phyloP scores from a whole-genome alignment of 768 basidiomycete species.

The Amanita molliuscula region DNA sequence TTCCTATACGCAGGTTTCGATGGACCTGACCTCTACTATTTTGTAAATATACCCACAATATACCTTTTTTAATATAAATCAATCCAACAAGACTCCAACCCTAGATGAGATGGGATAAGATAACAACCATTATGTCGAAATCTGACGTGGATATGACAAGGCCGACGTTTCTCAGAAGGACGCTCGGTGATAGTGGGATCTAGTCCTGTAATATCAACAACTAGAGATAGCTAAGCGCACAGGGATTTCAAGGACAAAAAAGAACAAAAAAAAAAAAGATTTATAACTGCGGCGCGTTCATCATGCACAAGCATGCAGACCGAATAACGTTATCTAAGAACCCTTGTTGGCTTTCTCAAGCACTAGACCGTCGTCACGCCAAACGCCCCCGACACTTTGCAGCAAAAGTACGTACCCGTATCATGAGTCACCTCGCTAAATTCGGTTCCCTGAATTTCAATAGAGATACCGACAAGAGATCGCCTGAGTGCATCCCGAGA shows the following conservation, averaged over 20 bases:
- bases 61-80: neutral
- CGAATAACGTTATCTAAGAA: neutral
- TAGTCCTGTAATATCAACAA: neutral
- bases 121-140: neutral
- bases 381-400: neutral
- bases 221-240: neutral
- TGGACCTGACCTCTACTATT: neutral
- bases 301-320: neutral
- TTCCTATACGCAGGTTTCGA: neutral
- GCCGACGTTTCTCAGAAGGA: neutral
- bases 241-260: neutral
- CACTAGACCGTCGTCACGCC: neutral
- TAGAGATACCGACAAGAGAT: slow-evolving; percentile 61
- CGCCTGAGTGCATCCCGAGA: slow-evolving; percentile 75
- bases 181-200: neutral
- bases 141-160: neutral
- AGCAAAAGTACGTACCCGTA: slow-evolving; percentile 36
- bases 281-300: neutral
- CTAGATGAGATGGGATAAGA: neutral
- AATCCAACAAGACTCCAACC: neutral
- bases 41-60: neutral
- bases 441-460: slow-evolving; percentile 85
- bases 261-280: neutral
- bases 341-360: slow-evolving; percentile 3
- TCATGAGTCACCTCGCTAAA: slow-evolving; percentile 61